Evolutionary conservation across 768 basidiomycete species (phyloP), one percentile per base, ranked within the genome.

Genomic region (Daedalea quercina): DNA sequence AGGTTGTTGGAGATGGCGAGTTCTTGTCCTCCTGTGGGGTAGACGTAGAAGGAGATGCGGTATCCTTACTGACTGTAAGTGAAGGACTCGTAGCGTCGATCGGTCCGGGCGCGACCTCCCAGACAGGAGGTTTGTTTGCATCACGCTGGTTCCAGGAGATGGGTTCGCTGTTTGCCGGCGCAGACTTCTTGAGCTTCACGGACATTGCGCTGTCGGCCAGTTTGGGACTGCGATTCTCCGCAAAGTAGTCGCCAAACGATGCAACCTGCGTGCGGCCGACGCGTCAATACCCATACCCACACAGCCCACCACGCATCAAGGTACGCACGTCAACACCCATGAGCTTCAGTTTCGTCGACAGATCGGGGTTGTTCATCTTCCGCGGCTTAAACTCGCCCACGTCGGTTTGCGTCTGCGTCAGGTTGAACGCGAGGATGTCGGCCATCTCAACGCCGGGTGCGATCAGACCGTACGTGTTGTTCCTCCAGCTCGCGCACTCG

Each of bases 381-480:
- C 78, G 64, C 15, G 70, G 69, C 51, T 65, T 65, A 61, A 75
- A 76, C 0, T 65, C 62, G 19, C 76, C 75, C 1, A 68, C 56
- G 2, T 57, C 63, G 2, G 76, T 77, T 47, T 74, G 60, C 0
- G 74, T 75, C 67, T 81, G 76, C 20, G 82, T 82, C 8, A 90
- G 68, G 67, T 90, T 90, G 72, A 84, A 86, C 1, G 85, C 71
- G 1, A 90, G 70, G 52, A 88, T 80, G 56, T 85, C 81, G 20
- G 86, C 86, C 86, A 88, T 88, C 63, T 84, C 82, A 42, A 79
- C 74, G 37, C 86, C 85, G n/a, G 86, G 87, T 2, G 78, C 85
- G 59, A 88, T 85, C 9, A 90, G 70, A 2, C 87, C 87, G 58
- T 85, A 88, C n/a, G 76, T 80, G 37, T 84, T 79, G 2, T 74